Evolutionary conservation across 73 alveolate genomes (phyloP).

Genomic region (Uronychia setigera): DNA sequence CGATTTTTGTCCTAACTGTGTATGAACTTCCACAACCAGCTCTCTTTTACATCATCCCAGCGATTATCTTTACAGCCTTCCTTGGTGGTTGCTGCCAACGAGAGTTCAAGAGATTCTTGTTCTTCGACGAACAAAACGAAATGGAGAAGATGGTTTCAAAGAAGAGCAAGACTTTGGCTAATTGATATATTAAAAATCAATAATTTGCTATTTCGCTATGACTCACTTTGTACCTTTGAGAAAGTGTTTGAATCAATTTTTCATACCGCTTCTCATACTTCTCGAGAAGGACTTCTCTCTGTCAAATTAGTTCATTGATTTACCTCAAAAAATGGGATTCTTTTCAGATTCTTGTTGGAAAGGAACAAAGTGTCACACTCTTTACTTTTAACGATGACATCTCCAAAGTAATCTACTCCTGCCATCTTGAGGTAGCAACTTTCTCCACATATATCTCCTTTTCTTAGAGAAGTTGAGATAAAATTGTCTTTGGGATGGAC

Average conservation of each 20-base stretch:
- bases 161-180: no score
- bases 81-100: slow-evolving; percentile 62
- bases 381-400: background rate
- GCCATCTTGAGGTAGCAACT: background rate
- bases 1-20: slow-evolving; percentile 82
- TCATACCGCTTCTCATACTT: no score
- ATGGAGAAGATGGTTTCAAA: slow-evolving; percentile 10
- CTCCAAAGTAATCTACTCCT: background rate
- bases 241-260: no score
- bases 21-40: slow-evolving; percentile 97
- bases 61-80: slow-evolving; percentile 77
- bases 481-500: background rate
- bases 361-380: background rate
- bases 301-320: background rate
- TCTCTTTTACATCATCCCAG: slow-evolving; percentile 92
- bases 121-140: background rate
- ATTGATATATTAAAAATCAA: no score
- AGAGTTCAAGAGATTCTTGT: slow-evolving; percentile 50
- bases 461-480: background rate
- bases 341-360: background rate
- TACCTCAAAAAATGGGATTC: slow-evolving; percentile 1
- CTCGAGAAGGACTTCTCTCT: no score
- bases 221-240: no score
- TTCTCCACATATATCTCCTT: slow-evolving; percentile 7
- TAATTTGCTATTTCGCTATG: no score